Percentiles rank a stretch among this genome's conserved stretches.
Conservation (phyloP, 192 early-diverging fungal genomes). For the Thamnidium elegans region DNA sequence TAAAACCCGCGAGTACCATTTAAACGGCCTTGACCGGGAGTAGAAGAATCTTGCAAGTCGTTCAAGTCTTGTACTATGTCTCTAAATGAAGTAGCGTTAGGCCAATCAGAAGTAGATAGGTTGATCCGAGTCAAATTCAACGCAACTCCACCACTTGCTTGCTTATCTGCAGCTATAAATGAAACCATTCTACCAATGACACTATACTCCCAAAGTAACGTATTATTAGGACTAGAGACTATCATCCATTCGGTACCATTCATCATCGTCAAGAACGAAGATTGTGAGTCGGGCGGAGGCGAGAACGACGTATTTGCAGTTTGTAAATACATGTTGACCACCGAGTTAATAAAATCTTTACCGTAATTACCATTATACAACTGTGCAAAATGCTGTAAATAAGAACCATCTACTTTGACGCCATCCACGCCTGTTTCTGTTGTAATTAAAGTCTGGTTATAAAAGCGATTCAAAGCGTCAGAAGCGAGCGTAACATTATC, state of each 20-base stretch:
- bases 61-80: constrained; percentile 1
- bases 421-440: constrained; percentile 15
- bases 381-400: constrained; percentile 24
- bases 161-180: neutral
- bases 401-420: constrained; percentile 26
- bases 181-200: constrained; percentile 29
- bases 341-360: constrained; percentile 21
- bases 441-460: constrained; percentile 13
- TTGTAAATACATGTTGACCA: constrained; percentile 6
- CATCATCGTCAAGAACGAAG: constrained; percentile 15
- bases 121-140: constrained; percentile 15
- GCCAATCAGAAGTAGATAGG: constrained; percentile 18
- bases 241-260: constrained; percentile 31
- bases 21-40: neutral
- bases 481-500: constrained; percentile 13
- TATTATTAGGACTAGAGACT: constrained; percentile 2
- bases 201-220: constrained; percentile 22
- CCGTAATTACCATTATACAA: constrained; percentile 31
- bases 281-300: constrained; percentile 2
- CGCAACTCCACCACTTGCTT: constrained; percentile 22
- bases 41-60: neutral
- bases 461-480: constrained; percentile 13
- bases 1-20: constrained; percentile 14
- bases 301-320: constrained; percentile 17
- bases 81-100: neutral